Evolutionary conservation across 2,329 filamentous ascomycete species (phyloP).

Genomic region (Sporothrix dimorphospora): DNA sequence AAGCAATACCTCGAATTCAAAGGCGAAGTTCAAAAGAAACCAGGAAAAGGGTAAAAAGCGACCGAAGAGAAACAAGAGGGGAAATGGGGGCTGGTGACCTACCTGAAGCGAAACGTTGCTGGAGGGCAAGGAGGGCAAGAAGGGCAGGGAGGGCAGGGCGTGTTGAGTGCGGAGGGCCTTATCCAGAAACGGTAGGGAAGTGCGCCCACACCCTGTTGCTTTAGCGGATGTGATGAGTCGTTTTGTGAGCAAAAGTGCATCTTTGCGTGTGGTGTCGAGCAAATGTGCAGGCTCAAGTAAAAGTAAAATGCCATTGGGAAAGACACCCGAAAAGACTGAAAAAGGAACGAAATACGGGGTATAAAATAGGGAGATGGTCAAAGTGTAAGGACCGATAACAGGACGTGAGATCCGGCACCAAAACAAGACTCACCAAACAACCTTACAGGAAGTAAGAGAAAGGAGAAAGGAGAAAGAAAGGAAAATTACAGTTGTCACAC

Average conservation of each 20-base stretch:
- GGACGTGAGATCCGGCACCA: background rate
- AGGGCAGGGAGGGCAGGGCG: no score
- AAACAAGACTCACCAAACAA: background rate
- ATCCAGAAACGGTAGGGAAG: background rate
- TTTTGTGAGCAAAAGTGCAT: background rate
- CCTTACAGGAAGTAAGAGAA: background rate
- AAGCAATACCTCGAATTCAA: background rate
- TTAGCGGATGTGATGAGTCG: slow-evolving; percentile 6
- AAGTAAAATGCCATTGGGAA: no score
- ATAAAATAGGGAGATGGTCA: no score
- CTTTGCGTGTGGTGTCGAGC: no score
- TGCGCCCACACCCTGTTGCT: background rate
- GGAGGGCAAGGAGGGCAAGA: background rate
- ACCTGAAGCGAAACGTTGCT: background rate
- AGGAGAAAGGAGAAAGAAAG: background rate
- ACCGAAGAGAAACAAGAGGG: background rate
- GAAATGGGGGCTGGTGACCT: background rate
- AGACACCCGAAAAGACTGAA: no score
- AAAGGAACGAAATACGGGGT: no score
- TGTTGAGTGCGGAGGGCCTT: background rate
- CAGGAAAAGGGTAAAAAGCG: background rate
- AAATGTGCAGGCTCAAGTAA: no score
- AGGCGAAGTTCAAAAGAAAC: background rate
- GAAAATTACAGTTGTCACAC: background rate
- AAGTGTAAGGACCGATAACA: background rate